A percentile compares a stretch with the other conserved stretches of the same genome.
phyloP scores from a whole-genome alignment of 2,329 filamentous ascomycete genomes.

The Fusarium gaditjirri region DNA sequence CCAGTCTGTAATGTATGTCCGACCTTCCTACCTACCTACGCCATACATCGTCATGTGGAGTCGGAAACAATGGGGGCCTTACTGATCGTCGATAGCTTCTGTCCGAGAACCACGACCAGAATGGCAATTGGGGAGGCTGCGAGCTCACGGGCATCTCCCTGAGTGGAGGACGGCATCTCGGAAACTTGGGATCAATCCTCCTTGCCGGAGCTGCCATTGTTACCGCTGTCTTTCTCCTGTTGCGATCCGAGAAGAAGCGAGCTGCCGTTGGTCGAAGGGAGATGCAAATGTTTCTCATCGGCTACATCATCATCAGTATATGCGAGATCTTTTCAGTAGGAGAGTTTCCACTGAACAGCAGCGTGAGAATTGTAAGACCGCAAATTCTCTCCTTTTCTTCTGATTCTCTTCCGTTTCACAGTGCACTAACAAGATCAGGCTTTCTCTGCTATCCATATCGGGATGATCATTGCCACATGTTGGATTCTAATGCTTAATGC shows the following conservation, averaged over 20 bases:
- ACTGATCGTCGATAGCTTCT: constrained; percentile 46
- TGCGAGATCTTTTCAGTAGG: constrained; percentile 98
- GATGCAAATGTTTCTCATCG: constrained; percentile 92
- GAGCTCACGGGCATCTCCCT: constrained; percentile 79
- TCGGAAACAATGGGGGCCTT: constrained; percentile 31
- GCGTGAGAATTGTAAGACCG: constrained; percentile 75
- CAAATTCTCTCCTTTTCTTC: not conserved
- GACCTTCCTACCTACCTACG: constrained; percentile 10
- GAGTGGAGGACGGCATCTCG: constrained; percentile 72
- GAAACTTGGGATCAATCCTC: constrained; percentile 93
- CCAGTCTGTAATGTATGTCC: constrained; percentile 84
- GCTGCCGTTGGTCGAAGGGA: constrained; percentile 95
- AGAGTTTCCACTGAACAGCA: constrained; percentile 79
- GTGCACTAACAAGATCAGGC: constrained; percentile 61
- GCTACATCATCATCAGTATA: constrained; percentile 87
- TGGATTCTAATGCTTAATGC: constrained; percentile 96
- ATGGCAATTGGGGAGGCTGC: constrained; percentile 74
- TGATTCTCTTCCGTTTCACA: not conserved
- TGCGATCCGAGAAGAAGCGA: constrained; percentile 86
- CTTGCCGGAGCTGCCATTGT: constrained; percentile 81
- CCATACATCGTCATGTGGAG: constrained; percentile 29
- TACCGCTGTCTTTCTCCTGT: constrained; percentile 73
- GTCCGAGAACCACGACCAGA: constrained; percentile 72
- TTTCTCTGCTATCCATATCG: constrained; percentile 91
- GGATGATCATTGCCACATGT: constrained; percentile 84